Conservation (phyloP, 306 rosid species). For the Citrullus amarus region DNA sequence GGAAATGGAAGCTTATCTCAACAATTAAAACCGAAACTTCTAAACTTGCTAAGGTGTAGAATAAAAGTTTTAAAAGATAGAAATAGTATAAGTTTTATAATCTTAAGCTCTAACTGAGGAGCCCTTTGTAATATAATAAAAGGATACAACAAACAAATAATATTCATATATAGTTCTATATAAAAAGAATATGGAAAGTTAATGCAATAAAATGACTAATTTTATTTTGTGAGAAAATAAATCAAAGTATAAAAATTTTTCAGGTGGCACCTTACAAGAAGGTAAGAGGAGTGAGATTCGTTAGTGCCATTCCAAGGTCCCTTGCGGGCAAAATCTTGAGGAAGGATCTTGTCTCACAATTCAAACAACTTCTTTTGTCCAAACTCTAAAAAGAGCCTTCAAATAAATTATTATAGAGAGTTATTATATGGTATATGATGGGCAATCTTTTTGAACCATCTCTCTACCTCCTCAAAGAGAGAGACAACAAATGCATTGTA, state of each 20-base stretch:
- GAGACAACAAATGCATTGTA: background rate
- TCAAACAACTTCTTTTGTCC: constrained; percentile 29
- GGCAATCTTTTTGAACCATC: background rate
- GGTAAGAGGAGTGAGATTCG: constrained; percentile 57
- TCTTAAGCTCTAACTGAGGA: no score
- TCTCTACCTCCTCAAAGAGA: background rate
- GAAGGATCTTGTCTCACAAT: constrained; percentile 59
- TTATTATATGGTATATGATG: background rate
- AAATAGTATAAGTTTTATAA: no score
- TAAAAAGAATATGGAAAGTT: no score
- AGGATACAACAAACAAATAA: no score
- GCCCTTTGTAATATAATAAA: no score
- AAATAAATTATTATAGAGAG: background rate
- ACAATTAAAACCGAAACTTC: no score
- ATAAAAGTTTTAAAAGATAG: no score
- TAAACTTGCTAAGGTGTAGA: no score
- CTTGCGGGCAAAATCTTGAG: constrained; percentile 86
- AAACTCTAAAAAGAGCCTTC: constrained; percentile 32
- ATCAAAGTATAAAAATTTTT: background rate
- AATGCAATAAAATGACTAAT: background rate
- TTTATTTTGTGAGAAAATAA: background rate
- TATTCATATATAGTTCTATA: no score
- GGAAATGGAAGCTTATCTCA: no score
- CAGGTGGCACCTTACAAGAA: constrained; percentile 96
- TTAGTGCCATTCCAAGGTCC: constrained; percentile 60